Base-by-base conservation (phyloP, 768 basidiomycete species). In the Tulasnella sp. region DNA sequence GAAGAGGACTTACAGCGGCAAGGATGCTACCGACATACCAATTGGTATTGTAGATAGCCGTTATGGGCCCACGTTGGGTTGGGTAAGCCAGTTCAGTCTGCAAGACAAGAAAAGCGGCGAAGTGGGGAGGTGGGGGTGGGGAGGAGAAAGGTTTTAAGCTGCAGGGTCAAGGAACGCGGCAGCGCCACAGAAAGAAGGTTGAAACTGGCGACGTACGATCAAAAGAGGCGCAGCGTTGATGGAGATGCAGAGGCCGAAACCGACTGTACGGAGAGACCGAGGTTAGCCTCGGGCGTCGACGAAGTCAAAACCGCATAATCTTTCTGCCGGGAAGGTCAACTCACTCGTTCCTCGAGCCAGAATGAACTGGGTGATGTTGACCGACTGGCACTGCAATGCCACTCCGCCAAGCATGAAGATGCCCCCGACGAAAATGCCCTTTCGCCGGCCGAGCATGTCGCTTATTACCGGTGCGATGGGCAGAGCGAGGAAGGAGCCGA, bases 11-110 rank as follows among this genome's bases (percentile, higher is more conserved):
- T 51, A 51, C 75, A 18, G 75, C 75, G 7, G 75, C 51, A 29
- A 90, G 83, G 77, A 92, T 90, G 79, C 90, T 90, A 15, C 93
- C 92, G 48, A 90, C 81, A 82, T 93, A 93, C 92, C 92, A 93
- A 69, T 87, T 88, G 0, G 91, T 87, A 83, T 93, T 93, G 83
- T 90, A 67, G 32, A 73, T 37, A 1, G 78, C 73, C n/a, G 78
- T 79, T 16, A 80, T 69, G 23, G 61, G 74, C 0, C 72, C 79
- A 13, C 79, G 73, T 29, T 91, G 91, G 5, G 91, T 91, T 44
- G 91, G 91, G 83, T 92, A 91, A 7, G 90, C 87, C 16, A 92
- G 84, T 57, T 76, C 75, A 57, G 75, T 76, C 75, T 76, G 23
- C 18, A 18, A 46, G 40, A n/a, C n/a, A 23, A 18, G n/a, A 51